Conservation (phyloP, 2,329 filamentous ascomycete species). For the Alternaria triticina region DNA sequence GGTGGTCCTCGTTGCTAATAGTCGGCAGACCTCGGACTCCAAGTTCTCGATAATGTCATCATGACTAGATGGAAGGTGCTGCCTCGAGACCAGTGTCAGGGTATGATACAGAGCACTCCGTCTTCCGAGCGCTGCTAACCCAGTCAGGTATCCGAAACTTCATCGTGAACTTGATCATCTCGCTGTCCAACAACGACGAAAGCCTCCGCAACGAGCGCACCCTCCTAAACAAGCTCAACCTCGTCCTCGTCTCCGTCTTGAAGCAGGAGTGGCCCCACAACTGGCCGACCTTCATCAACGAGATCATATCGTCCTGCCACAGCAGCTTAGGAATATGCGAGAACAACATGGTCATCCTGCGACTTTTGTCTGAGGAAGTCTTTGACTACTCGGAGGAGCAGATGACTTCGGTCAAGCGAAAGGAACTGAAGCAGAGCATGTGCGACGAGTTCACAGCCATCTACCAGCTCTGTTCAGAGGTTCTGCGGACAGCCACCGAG, state of each 20-base stretch:
- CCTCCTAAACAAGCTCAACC: slow-evolving; percentile 95
- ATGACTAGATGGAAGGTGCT: slow-evolving; percentile 99
- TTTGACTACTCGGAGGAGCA: slow-evolving; percentile 99
- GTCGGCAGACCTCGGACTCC: slow-evolving; percentile 79
- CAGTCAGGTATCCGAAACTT: slow-evolving; percentile 92
- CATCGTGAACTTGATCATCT: slow-evolving; percentile 97
- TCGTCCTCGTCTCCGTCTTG: slow-evolving; percentile 94
- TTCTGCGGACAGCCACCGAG: slow-evolving; percentile 87
- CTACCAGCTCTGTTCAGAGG: slow-evolving; percentile 96
- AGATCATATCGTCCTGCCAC: slow-evolving; percentile 96
- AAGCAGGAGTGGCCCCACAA: slow-evolving; percentile 99
- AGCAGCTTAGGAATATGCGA: slow-evolving; percentile 97
- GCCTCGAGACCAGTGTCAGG: slow-evolving; percentile 93
- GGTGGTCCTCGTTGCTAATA: slow-evolving; percentile 40
- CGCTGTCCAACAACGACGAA: slow-evolving; percentile 89
- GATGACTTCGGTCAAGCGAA: slow-evolving; percentile 98
- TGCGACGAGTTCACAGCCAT: slow-evolving; percentile 98
- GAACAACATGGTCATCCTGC: slow-evolving; percentile 99
- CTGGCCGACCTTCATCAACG: slow-evolving; percentile 99
- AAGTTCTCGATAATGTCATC: slow-evolving; percentile 97
- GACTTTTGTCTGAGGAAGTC: slow-evolving; percentile 94
- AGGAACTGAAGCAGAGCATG: slow-evolving; percentile 98
- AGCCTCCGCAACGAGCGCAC: slow-evolving; percentile 83
- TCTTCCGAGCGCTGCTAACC: slow-evolving; percentile 10
- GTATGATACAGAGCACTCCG: slow-evolving; percentile 55